A percentile compares a stretch with the other conserved stretches of the same genome.
phyloP scores from a whole-genome alignment of 176 grass and related monocot species.

The Raddia distichophylla region DNA sequence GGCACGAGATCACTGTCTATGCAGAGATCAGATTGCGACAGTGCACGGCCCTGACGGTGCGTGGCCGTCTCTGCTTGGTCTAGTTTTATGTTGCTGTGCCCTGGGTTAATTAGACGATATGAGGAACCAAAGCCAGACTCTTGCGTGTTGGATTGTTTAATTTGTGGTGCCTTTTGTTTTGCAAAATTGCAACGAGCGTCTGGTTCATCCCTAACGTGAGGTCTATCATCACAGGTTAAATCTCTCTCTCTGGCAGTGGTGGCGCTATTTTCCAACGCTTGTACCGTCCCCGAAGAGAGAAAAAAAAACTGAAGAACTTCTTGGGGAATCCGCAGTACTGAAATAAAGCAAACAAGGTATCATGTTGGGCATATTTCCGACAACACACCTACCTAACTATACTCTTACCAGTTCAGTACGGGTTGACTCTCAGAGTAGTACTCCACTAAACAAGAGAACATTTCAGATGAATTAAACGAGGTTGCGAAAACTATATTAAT shows the following conservation, averaged over 20 bases:
- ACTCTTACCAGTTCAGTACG: not conserved
- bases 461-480: not conserved
- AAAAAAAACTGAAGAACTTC: not conserved
- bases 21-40: not conserved
- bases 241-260: not conserved
- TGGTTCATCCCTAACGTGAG: slow-evolving; percentile 13
- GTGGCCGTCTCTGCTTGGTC: not conserved
- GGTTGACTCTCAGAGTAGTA: not conserved
- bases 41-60: not conserved
- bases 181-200: not conserved
- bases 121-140: not conserved
- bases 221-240: slow-evolving; percentile 26
- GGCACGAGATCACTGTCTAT: not conserved
- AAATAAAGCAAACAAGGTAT: slow-evolving; percentile 34
- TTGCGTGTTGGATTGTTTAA: not conserved
- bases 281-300: not conserved
- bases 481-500: not conserved
- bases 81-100: not conserved
- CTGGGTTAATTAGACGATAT: not conserved
- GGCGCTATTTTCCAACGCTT: not conserved
- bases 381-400: not conserved
- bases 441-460: not conserved
- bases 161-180: not conserved
- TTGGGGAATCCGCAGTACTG: not conserved
- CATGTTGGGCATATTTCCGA: not conserved